These are phyloP conservation scores for Coemansia sp. DNA, from an alignment of 192 early-diverging fungal genomes.

Conservation along the genomic window DNA sequence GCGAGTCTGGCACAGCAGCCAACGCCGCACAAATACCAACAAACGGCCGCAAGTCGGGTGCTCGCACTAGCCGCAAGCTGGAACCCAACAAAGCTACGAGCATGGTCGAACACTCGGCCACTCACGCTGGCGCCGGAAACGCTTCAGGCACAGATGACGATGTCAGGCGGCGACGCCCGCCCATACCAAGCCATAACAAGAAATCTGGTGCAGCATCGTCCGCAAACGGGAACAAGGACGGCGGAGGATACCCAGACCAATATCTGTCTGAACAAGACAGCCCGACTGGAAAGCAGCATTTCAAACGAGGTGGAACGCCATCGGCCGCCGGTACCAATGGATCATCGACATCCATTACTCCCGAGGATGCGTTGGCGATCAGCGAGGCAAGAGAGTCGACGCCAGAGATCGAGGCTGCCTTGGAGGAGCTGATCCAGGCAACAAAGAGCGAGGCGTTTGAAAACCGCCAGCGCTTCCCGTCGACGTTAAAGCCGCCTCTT, in stretches of 20 bases:
- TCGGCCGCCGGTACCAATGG: conserved; percentile 7
- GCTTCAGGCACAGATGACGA: conserved; percentile 12
- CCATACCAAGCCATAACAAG: conserved; percentile 43
- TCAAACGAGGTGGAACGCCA: conserved; percentile 24
- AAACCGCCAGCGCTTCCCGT: conserved; percentile 53
- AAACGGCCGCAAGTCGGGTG: conserved; percentile 46
- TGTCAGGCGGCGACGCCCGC: conserved; percentile 20
- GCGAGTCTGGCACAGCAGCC: conserved; percentile 12
- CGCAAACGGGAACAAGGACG: not conserved
- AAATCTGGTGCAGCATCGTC: conserved; percentile 2
- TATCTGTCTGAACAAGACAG: not conserved
- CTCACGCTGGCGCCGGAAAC: not conserved
- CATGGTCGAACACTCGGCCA: not conserved
- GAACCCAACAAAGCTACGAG: conserved; percentile 21
- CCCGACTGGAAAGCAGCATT: conserved; percentile 1
- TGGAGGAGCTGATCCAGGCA: conserved; percentile 27
- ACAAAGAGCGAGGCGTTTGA: conserved; percentile 36
- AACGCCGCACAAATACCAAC: conserved; percentile 34
- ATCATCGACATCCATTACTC: conserved; percentile 5
- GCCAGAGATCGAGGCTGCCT: conserved; percentile 46
- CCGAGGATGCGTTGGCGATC: conserved; percentile 19
- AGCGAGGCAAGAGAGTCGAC: conserved; percentile 38
- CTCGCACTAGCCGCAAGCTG: conserved; percentile 52
- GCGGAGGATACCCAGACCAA: not conserved
- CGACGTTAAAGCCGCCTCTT: conserved; percentile 48